These are phyloP conservation scores for Cynanchum wilfordii DNA, from an alignment of 257 asterid species.

Conservation along the genomic window DNA sequence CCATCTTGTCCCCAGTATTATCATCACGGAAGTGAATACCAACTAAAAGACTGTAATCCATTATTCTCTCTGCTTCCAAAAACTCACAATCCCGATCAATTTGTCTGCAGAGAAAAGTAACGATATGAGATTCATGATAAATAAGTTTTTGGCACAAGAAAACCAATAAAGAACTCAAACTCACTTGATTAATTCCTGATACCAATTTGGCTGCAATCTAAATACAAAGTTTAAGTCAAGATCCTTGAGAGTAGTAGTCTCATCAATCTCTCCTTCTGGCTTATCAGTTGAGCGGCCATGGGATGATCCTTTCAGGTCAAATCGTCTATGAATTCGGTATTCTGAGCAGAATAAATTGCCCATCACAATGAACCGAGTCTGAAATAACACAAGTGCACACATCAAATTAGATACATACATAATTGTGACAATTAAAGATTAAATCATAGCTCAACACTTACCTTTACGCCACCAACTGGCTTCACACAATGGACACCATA, in stretches of 20 bases:
- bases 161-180: slow-evolving; percentile 18
- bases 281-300: slow-evolving; percentile 87
- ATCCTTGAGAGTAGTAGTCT: slow-evolving; percentile 89
- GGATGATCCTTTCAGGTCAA: slow-evolving; percentile 92
- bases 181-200: slow-evolving; percentile 82
- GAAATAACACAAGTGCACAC: not conserved
- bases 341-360: slow-evolving; percentile 97
- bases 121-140: slow-evolving; percentile 1
- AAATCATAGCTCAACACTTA: slow-evolving; percentile 18
- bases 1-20: slow-evolving; percentile 80
- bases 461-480: slow-evolving; percentile 96
- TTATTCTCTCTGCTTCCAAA: slow-evolving; percentile 75
- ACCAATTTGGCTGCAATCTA: slow-evolving; percentile 71
- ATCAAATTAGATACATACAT: not conserved
- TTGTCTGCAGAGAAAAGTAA: slow-evolving; percentile 49
- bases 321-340: slow-evolving; percentile 78
- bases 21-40: slow-evolving; percentile 95
- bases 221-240: slow-evolving; percentile 72
- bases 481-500: slow-evolving; percentile 96
- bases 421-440: not conserved
- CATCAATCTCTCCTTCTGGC: slow-evolving; percentile 75
- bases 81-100: slow-evolving; percentile 84
- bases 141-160: not conserved
- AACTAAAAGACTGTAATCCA: slow-evolving; percentile 94
- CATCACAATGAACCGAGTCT: slow-evolving; percentile 97